Conservation (phyloP, 2,329 filamentous ascomycete genomes). For the Lachnellula occidentalis region DNA sequence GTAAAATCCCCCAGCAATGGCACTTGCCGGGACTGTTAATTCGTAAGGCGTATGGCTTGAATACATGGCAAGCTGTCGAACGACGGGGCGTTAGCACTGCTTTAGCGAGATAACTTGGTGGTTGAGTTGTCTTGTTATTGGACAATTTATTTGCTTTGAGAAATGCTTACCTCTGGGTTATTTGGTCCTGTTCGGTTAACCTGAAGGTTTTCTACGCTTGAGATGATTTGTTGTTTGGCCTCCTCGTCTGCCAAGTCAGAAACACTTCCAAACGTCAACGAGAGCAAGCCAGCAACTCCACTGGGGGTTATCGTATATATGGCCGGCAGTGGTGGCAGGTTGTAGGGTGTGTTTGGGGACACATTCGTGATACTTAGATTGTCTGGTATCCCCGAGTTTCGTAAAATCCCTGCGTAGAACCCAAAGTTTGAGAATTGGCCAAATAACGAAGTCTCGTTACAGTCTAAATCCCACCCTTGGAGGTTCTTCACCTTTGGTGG, state of each 20-base stretch:
- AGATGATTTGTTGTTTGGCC: slow-evolving; percentile 15
- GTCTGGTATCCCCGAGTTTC: slow-evolving; percentile 33
- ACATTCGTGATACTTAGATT: slow-evolving; percentile 18
- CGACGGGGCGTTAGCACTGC: not conserved
- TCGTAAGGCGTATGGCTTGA: slow-evolving; percentile 20
- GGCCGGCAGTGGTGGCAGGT: slow-evolving; percentile 27
- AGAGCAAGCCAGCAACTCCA: slow-evolving; percentile 10
- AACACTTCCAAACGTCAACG: slow-evolving; percentile 13
- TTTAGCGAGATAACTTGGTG: not conserved
- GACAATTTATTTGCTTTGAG: not conserved
- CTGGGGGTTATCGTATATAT: slow-evolving; percentile 26
- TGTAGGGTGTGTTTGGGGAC: not conserved
- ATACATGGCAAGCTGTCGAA: slow-evolving; percentile 7
- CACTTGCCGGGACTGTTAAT: slow-evolving; percentile 25
- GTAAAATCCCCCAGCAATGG: slow-evolving; percentile 38
- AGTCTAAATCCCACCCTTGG: slow-evolving; percentile 32
- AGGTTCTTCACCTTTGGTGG: slow-evolving; percentile 36
- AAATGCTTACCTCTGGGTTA: not conserved
- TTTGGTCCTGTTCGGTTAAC: slow-evolving; percentile 3
- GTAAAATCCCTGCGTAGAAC: slow-evolving; percentile 37
- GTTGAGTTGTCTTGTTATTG: not conserved
- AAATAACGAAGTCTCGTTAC: slow-evolving; percentile 34
- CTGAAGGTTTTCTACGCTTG: slow-evolving; percentile 6
- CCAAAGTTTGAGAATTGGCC: slow-evolving; percentile 32
- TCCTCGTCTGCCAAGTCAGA: slow-evolving; percentile 7